Evolutionary conservation across 257 asterid genomes (phyloP), one percentile per base, ranked within the genome.

Genomic region (Catharanthus roseus): DNA sequence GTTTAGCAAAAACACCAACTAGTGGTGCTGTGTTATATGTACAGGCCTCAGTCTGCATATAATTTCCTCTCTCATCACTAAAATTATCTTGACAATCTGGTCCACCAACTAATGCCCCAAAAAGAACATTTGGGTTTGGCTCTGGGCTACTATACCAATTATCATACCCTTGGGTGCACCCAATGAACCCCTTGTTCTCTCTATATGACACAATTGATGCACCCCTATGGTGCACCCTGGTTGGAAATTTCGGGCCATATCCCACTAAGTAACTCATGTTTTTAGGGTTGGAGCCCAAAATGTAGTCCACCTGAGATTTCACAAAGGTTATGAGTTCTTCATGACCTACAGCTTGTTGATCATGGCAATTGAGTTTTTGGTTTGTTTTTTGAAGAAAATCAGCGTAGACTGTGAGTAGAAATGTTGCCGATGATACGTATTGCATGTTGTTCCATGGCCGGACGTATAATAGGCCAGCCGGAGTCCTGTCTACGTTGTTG

Each of bases 361-460:
- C 67, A 6, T 77, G 74, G 73, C 97, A 90, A 26, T 10, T 7
- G 69, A 90, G 69, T 26, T 11, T 80, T 16, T 60, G 83, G 10
- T 80, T 67, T 64, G 82, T 71, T 58, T 80, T 69, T 15, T 58
- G 73, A 70, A 88, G 93, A 73, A 81, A 78, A 51, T 87, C 74
- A 5, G 97, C 89, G 81, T 90, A 88, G 38, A 79, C 49, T 3
- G 85, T 67, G 66, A 88, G 89, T 12, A 86, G 62, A 21, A 85
- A 71, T 0, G 81, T 39, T 0, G 92, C 85, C 4, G 77, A 65
- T 34, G 93, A 82, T 3, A 87, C 95, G 8, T 90, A 87, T 71
- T 88, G 97, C 90, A 90, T 82, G 84, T 88, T 90, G 85, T 90
- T 87, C 96, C 97, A 91, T 38, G 26, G 79, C 29, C 96, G 87